Percentiles rank a stretch among this genome's conserved stretches.
phyloP scores from a whole-genome alignment of 805 yeast species.

The Metschnikowia dekortorum region DNA sequence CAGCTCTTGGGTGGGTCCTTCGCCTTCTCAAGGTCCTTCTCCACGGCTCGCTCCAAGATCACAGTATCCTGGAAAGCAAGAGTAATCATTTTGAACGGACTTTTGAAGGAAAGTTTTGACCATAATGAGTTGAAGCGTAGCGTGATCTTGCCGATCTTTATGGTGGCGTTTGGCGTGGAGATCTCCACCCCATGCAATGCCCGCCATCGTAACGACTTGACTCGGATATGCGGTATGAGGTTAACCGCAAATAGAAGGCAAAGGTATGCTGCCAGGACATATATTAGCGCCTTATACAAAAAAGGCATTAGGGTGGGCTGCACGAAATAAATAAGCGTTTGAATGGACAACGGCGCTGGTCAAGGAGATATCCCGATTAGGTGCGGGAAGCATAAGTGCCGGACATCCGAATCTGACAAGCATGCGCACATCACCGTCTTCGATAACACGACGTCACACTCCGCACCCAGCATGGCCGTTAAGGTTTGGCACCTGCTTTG shows the following conservation, averaged over 20 bases:
- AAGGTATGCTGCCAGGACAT: constrained; percentile 3
- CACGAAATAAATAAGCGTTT: not conserved
- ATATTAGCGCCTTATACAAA: not conserved
- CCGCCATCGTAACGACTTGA: constrained; percentile 16
- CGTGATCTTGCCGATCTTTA: constrained; percentile 5
- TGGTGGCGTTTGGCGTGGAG: constrained; percentile 5
- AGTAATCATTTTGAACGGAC: constrained; percentile 13
- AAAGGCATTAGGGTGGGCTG: not conserved
- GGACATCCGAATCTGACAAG: not conserved
- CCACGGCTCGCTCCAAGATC: constrained; percentile 4
- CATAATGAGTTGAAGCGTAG: constrained; percentile 9
- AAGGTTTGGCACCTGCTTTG: not conserved
- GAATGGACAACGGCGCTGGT: not conserved
- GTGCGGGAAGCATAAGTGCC: not conserved
- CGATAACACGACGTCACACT: not conserved
- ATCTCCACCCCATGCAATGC: constrained; percentile 11
- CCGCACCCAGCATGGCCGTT: not conserved
- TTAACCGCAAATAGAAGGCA: constrained; percentile 10
- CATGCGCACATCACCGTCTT: not conserved
- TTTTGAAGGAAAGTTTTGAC: constrained; percentile 1
- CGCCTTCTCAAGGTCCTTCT: not conserved
- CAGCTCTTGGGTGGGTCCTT: not conserved
- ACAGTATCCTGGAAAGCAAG: constrained; percentile 8
- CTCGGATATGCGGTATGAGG: constrained; percentile 12
- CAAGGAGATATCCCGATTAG: not conserved